phyloP scores from a whole-genome alignment of 163 green algal species.

The Coccomyxa subellipsoidea region DNA sequence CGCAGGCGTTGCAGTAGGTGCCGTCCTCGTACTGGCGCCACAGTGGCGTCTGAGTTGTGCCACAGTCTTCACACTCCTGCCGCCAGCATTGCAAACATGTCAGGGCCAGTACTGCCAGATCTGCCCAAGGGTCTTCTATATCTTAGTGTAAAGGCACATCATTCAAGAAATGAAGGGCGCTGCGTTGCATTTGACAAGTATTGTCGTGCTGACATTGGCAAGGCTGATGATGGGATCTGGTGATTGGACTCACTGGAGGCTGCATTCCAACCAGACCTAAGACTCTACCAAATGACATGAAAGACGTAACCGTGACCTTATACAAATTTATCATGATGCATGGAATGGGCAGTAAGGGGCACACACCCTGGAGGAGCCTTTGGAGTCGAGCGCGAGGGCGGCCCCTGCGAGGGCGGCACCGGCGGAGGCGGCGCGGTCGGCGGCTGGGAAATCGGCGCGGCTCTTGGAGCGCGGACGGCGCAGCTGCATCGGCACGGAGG shows the following conservation, averaged over 20 bases:
- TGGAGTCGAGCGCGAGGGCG: not conserved
- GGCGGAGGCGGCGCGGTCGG: not conserved
- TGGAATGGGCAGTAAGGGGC: too few species aligned
- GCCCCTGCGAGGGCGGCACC: not conserved
- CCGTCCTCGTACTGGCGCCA: not conserved
- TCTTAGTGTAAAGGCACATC: too few species aligned
- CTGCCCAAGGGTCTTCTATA: too few species aligned
- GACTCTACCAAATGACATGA: too few species aligned
- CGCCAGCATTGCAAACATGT: not conserved
- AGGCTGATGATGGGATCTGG: too few species aligned
- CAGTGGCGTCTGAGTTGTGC: not conserved
- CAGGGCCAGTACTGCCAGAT: not conserved
- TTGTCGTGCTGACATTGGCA: too few species aligned
- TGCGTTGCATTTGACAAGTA: too few species aligned
- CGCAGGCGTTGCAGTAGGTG: conserved; percentile 1
- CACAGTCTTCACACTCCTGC: not conserved
- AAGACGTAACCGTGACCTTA: too few species aligned
- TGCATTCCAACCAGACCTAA: too few species aligned
- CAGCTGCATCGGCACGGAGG: not conserved
- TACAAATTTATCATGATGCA: too few species aligned
- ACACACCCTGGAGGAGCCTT: not conserved
- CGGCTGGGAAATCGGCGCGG: not conserved
- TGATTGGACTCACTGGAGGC: too few species aligned
- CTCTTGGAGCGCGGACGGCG: not conserved
- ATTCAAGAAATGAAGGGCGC: too few species aligned